These are phyloP conservation scores for Mycena sanguinolenta DNA, from an alignment of 768 basidiomycete species.

Conservation along the genomic window DNA sequence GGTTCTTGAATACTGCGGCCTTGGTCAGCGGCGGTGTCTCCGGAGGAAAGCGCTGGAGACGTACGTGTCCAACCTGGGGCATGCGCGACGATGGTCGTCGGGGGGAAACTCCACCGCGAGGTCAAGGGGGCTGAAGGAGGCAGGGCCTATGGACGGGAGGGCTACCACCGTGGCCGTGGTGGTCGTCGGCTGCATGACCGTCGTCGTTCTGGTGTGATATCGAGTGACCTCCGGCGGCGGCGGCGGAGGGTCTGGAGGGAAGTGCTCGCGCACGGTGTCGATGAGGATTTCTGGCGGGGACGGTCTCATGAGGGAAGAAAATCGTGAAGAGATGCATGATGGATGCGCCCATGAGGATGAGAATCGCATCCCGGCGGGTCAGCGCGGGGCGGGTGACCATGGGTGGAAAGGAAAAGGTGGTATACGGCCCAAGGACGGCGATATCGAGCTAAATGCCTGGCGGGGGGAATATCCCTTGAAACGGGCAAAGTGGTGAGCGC, in stretches of 20 bases:
- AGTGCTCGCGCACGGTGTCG: conserved; percentile 17
- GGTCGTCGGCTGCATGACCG: background rate
- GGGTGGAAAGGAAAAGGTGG: conserved; percentile 2
- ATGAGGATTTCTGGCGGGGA: conserved; percentile 26
- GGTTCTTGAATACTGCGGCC: conserved; percentile 60
- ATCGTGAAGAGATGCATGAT: conserved; percentile 67
- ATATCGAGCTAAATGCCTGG: too few species aligned
- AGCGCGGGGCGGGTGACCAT: conserved; percentile 59
- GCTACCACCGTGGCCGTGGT: conserved; percentile 8
- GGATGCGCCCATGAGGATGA: conserved; percentile 70
- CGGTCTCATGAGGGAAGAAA: conserved; percentile 45
- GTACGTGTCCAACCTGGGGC: conserved; percentile 37
- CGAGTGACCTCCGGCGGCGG: conserved; percentile 17
- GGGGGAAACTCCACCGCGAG: conserved; percentile 26
- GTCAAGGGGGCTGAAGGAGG: conserved; percentile 17
- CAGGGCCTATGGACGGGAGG: conserved; percentile 15
- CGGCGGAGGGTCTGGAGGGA: conserved; percentile 29
- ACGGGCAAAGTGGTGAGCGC: too few species aligned
- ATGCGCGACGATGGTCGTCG: conserved; percentile 26
- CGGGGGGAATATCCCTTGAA: too few species aligned
- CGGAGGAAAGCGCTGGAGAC: background rate
- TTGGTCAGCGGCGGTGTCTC: background rate
- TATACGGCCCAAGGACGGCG: too few species aligned
- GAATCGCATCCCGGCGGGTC: conserved; percentile 69
- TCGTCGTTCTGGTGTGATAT: conserved; percentile 26